Evolutionary conservation across 768 basidiomycete species (phyloP).

Genomic region (Collybiopsis confluens): DNA sequence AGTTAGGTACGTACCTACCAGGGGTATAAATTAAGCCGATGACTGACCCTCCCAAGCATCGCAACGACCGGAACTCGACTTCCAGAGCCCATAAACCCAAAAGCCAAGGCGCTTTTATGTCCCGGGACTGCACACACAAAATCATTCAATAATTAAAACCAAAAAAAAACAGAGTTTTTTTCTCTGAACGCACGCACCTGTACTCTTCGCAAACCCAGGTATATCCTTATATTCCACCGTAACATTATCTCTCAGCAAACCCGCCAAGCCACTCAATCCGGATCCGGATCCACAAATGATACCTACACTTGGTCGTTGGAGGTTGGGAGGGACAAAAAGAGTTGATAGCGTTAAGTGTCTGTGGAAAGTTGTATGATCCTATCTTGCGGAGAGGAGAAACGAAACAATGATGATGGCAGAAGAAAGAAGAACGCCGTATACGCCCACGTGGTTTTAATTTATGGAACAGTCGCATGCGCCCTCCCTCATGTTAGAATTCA

Average conservation of each 20-base stretch:
- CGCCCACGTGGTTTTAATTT: too few relatives aligned
- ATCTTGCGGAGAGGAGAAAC: too few relatives aligned
- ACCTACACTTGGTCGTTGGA: slow-evolving; percentile 62
- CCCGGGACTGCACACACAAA: slow-evolving; percentile 76
- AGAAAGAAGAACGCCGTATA: too few relatives aligned
- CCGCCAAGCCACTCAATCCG: slow-evolving; percentile 73
- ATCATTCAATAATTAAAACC: too few relatives aligned
- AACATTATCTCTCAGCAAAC: slow-evolving; percentile 50
- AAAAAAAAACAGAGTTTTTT: background rate
- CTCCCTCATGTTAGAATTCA: too few relatives aligned
- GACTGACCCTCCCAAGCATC: slow-evolving; percentile 79
- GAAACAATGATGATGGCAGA: too few relatives aligned
- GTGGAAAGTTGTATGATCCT: too few relatives aligned
- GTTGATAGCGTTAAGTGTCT: too few relatives aligned
- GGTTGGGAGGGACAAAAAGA: slow-evolving; percentile 29
- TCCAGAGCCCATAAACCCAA: slow-evolving; percentile 66
- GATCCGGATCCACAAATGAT: slow-evolving; percentile 90
- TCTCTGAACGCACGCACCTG: slow-evolving; percentile 43
- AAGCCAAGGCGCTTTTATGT: slow-evolving; percentile 76
- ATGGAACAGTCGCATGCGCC: too few relatives aligned
- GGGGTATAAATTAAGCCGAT: background rate
- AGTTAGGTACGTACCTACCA: background rate
- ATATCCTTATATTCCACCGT: slow-evolving; percentile 64
- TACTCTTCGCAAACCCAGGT: slow-evolving; percentile 73
- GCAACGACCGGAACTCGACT: slow-evolving; percentile 77